phyloP scores from a whole-genome alignment of 2,329 filamentous ascomycete species.

The Elsinoe australis region DNA sequence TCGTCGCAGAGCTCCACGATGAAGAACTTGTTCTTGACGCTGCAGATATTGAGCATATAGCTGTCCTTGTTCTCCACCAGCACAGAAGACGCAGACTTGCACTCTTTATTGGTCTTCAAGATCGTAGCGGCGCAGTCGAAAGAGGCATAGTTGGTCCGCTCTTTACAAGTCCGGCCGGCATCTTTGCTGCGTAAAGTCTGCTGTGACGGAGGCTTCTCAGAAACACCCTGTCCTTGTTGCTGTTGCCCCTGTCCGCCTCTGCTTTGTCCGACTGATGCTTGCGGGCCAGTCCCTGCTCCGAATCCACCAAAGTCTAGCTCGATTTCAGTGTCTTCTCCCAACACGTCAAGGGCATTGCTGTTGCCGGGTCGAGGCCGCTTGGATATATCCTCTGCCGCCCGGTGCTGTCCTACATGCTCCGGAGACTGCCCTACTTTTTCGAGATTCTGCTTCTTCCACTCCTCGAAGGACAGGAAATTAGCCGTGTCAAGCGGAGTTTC shows the following conservation, averaged over 20 bases:
- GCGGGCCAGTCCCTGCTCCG: constrained; percentile 32
- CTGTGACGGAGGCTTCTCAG: constrained; percentile 8
- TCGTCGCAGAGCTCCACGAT: constrained; percentile 88
- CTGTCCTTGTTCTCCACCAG: constrained; percentile 96
- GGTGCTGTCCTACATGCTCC: constrained; percentile 56
- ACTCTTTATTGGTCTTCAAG: constrained; percentile 77
- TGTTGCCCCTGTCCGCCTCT: constrained; percentile 14
- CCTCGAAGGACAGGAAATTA: constrained; percentile 92
- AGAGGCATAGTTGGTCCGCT: constrained; percentile 93
- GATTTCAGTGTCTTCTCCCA: constrained; percentile 87
- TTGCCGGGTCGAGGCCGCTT: constrained; percentile 46
- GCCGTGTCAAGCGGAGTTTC: constrained; percentile 64
- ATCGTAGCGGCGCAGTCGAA: constrained; percentile 95
- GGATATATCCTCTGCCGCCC: constrained; percentile 39
- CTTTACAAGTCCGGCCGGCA: constrained; percentile 94
- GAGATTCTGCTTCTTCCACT: constrained; percentile 94
- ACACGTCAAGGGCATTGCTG: constrained; percentile 63
- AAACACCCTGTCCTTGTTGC: background rate
- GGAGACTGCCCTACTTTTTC: constrained; percentile 74
- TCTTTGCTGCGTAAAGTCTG: constrained; percentile 67
- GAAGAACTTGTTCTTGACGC: constrained; percentile 79
- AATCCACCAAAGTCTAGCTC: constrained; percentile 63
- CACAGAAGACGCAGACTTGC: constrained; percentile 81
- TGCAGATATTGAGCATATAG: constrained; percentile 94
- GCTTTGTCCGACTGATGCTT: constrained; percentile 6